Conservation (phyloP, 129 eudicot species). For the Ambrosia artemisiifolia region DNA sequence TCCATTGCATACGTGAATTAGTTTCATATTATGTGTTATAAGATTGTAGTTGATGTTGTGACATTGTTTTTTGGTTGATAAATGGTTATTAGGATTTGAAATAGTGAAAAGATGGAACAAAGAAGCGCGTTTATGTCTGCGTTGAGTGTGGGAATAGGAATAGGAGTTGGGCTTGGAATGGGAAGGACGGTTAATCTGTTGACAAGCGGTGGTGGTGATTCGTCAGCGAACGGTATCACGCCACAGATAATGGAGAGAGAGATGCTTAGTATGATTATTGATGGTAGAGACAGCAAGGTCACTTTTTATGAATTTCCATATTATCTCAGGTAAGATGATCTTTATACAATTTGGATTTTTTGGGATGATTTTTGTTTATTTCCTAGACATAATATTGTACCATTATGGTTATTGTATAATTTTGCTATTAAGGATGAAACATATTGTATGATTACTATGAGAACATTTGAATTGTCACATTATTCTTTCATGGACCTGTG, state of each 20-base stretch:
- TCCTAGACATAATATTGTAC: background rate
- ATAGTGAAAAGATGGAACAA: slow-evolving; percentile 54
- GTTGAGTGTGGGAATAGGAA: slow-evolving; percentile 85
- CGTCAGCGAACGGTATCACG: slow-evolving; percentile 35
- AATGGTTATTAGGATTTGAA: slow-evolving; percentile 23
- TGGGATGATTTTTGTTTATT: background rate
- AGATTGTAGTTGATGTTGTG: background rate
- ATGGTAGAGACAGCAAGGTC: slow-evolving; percentile 70
- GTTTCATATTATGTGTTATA: background rate
- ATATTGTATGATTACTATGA: background rate
- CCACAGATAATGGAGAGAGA: slow-evolving; percentile 72
- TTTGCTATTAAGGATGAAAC: background rate
- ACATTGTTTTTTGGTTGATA: background rate
- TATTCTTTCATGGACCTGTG: too few relatives aligned
- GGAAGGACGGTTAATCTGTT: slow-evolving; percentile 71
- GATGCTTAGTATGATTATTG: slow-evolving; percentile 52
- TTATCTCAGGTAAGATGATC: slow-evolving; percentile 61
- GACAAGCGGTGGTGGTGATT: slow-evolving; percentile 35
- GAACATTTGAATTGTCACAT: background rate
- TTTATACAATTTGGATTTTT: background rate
- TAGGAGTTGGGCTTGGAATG: slow-evolving; percentile 86
- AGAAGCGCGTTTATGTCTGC: slow-evolving; percentile 71
- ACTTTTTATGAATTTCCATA: slow-evolving; percentile 89
- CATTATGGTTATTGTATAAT: background rate
- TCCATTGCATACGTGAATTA: background rate